Evolutionary conservation across 1,284 basidiomycete genomes (phyloP).

Genomic region (Boletus sp.): DNA sequence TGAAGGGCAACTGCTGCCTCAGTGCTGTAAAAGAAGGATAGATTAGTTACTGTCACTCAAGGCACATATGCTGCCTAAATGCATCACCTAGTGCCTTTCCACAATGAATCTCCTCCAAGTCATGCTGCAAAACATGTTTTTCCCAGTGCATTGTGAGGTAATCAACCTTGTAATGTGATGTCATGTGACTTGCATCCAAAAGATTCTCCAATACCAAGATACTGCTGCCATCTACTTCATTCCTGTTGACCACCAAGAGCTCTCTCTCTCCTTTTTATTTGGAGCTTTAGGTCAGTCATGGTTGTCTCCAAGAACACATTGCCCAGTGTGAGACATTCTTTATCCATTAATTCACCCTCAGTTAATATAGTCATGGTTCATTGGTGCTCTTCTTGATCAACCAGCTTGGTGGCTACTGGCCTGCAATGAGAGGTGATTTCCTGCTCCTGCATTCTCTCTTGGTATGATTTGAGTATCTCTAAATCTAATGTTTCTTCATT

Average conservation of each 20-base stretch:
- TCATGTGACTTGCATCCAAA: constrained; percentile 88
- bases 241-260: constrained; percentile 72
- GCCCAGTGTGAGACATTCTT: constrained; percentile 68
- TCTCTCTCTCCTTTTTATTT: constrained; percentile 81
- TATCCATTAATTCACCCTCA: constrained; percentile 46
- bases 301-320: constrained; percentile 84
- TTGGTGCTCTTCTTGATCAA: constrained; percentile 27
- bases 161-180: constrained; percentile 87
- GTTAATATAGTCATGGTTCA: constrained; percentile 41
- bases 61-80: constrained; percentile 46
- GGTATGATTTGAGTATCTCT: constrained; percentile 87
- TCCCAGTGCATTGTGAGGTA: constrained; percentile 86
- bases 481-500: constrained; percentile 75
- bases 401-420: constrained; percentile 29
- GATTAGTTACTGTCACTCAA: constrained; percentile 15
- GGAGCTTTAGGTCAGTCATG: constrained; percentile 89
- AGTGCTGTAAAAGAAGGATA: constrained; percentile 49
- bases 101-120: constrained; percentile 87
- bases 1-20: constrained; percentile 89
- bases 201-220: constrained; percentile 90
- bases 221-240: constrained; percentile 75
- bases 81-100: constrained; percentile 85
- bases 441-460: constrained; percentile 90
- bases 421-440: constrained; percentile 67
- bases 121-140: constrained; percentile 78